Conservation (phyloP, 1,139 yeast species). For the Citeromyces siamensis region DNA sequence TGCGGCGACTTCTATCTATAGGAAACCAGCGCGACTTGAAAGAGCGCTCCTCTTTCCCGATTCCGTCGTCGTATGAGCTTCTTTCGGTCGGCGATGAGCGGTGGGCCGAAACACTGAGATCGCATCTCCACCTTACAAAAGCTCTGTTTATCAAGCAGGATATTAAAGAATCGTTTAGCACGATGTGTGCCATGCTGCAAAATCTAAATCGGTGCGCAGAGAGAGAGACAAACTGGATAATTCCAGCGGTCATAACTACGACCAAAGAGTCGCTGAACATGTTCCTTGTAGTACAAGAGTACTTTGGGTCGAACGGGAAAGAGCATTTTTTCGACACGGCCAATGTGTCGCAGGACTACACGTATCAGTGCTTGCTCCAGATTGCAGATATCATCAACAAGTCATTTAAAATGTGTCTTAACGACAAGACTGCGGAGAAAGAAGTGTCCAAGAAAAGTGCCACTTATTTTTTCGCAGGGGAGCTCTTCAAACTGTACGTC, state of each 20-base stretch:
- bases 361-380: constrained; percentile 21
- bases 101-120: constrained; percentile 18
- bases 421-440: constrained; percentile 55
- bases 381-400: constrained; percentile 61
- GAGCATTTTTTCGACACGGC: constrained; percentile 17
- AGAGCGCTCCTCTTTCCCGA: constrained; percentile 9
- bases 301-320: too few species aligned
- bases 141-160: constrained; percentile 25
- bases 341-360: constrained; percentile 9
- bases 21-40: constrained; percentile 10
- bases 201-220: constrained; percentile 51
- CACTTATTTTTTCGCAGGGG: constrained; percentile 63
- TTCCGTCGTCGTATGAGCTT: constrained; percentile 24
- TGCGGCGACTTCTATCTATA: constrained; percentile 10
- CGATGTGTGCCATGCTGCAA: constrained; percentile 29
- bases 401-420: constrained; percentile 66
- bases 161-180: constrained; percentile 26
- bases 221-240: constrained; percentile 53
- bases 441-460: constrained; percentile 44
- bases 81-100: constrained; percentile 24
- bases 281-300: constrained; percentile 7
- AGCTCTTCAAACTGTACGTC: constrained; percentile 64
- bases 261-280: constrained; percentile 44
- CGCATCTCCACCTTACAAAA: constrained; percentile 26
- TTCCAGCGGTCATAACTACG: constrained; percentile 40